Evolutionary conservation across 202 grass and related monocot genomes (phyloP), one percentile per base, ranked within the genome.

Genomic region (Saccharum hybrid): DNA sequence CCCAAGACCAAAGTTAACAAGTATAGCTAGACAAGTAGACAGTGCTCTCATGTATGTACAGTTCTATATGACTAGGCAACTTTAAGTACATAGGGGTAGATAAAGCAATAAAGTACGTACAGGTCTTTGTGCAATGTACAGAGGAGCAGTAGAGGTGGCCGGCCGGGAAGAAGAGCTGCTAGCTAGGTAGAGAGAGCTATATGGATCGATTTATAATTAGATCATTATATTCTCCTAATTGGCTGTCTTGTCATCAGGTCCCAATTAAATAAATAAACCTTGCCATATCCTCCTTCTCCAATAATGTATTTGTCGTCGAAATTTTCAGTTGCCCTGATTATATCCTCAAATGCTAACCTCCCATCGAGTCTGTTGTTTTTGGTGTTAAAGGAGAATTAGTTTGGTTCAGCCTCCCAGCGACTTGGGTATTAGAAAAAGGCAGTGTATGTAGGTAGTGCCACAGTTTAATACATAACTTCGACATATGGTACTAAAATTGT

Each of bases 61-160:
- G 49, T 48, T 14, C 45, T 54, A 54, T 19, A 60, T 68, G 83
- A 78, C 13, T 21, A 79, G 68, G 74, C 68, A 86, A 63, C 84
- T 83, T 80, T 79, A 90, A 34, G 74, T 75, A 62, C 63, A 70
- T 52, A 70, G 71, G 5, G 6, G 69, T 85, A 76, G 75, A 89
- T 14, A 81, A 82, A 18, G 64, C 30, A 81, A 76, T 71, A 77
- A 81, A 85, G 71, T 71, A 71, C 36, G 18, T 56, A 56, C 76
- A 56, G 37, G 71, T 63, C 71, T 56, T 85, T 37, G 56, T 81
- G 63, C 76, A 71, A 26, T 28, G 82, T 74, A 76, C 39, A 76
- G 57, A 56, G 68, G 63, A 66, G 10, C 63, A 72, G 43, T 68
- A 45, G 26, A 71, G 52, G 68, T 72, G 18, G 7, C 52, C 2